A percentile compares a stretch with the other conserved stretches of the same genome.
These are phyloP conservation scores for Annulohypoxylon truncatum DNA, from an alignment of 2,329 filamentous ascomycete genomes.

Conservation along the genomic window DNA sequence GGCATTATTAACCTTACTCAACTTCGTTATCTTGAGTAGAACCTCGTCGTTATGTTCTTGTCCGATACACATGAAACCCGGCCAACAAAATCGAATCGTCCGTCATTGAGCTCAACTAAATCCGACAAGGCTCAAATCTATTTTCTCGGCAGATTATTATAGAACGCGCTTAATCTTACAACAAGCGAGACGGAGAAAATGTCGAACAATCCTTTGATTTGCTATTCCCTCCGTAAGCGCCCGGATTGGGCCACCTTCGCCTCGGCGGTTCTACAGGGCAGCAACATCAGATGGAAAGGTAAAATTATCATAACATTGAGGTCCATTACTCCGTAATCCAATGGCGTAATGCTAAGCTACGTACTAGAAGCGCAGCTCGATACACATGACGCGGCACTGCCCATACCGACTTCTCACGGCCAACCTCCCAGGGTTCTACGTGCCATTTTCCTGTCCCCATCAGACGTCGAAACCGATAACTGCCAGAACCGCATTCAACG, in stretches of 20 bases:
- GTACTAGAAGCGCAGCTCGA: slow-evolving; percentile 56
- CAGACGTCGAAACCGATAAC: slow-evolving; percentile 50
- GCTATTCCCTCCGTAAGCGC: slow-evolving; percentile 48
- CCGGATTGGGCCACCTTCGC: slow-evolving; percentile 46
- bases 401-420: slow-evolving; percentile 39
- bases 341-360: slow-evolving; percentile 40
- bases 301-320: neutral
- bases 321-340: neutral
- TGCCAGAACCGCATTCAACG: slow-evolving; percentile 54
- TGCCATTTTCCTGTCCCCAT: slow-evolving; percentile 56
- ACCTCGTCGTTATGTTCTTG: neutral
- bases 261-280: slow-evolving; percentile 42
- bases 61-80: neutral
- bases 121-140: neutral
- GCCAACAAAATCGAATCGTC: neutral
- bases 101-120: neutral
- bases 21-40: neutral
- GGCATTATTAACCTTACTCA: neutral
- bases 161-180: neutral
- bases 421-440: slow-evolving; percentile 48
- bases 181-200: slow-evolving; percentile 26
- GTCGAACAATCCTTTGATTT: slow-evolving; percentile 44
- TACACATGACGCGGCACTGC: slow-evolving; percentile 60
- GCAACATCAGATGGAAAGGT: slow-evolving; percentile 47
- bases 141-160: neutral